These are phyloP conservation scores for Aspergillus kassunensis DNA, from an alignment of 495 filamentous ascomycete species.

Conservation along the genomic window DNA sequence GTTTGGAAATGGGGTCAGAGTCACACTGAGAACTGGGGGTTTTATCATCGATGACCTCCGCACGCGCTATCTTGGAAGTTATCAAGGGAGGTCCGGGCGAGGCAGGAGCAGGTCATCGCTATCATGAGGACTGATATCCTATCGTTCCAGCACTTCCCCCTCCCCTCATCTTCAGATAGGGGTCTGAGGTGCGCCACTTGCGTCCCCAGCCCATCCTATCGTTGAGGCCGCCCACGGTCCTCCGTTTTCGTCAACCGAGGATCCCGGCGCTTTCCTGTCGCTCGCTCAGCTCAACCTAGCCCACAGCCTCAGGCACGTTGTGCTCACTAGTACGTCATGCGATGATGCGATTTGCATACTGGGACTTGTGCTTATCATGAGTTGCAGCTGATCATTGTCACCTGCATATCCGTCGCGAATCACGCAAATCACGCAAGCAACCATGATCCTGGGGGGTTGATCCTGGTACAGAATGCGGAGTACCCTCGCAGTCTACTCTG, in stretches of 20 bases:
- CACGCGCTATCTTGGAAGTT: not conserved
- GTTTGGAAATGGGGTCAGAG: not conserved
- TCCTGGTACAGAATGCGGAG: too few species aligned
- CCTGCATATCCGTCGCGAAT: not conserved
- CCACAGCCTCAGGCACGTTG: conserved; percentile 23
- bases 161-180: conserved; percentile 1
- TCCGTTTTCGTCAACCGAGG: conserved; percentile 6
- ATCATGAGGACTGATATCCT: not conserved
- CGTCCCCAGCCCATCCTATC: too few species aligned
- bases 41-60: too few species aligned
- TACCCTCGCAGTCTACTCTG: too few species aligned
- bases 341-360: conserved; percentile 4
- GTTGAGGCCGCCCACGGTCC: conserved; percentile 1
- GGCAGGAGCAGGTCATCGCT: conserved; percentile 16
- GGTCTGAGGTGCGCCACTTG: not conserved
- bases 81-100: conserved; percentile 20
- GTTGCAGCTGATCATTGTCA: not conserved
- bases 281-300: not conserved
- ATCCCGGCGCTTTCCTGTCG: conserved; percentile 4
- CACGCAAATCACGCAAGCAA: not conserved
- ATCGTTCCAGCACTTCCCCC: conserved; percentile 9
- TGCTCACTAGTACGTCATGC: conserved; percentile 15
- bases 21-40: not conserved
- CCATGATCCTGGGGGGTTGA: too few species aligned
- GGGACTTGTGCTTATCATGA: conserved; percentile 5